Evolutionary conservation across 2,329 filamentous ascomycete species (phyloP), one percentile per base, ranked within the genome.

Genomic region (Myriosclerotinia scirpicola): DNA sequence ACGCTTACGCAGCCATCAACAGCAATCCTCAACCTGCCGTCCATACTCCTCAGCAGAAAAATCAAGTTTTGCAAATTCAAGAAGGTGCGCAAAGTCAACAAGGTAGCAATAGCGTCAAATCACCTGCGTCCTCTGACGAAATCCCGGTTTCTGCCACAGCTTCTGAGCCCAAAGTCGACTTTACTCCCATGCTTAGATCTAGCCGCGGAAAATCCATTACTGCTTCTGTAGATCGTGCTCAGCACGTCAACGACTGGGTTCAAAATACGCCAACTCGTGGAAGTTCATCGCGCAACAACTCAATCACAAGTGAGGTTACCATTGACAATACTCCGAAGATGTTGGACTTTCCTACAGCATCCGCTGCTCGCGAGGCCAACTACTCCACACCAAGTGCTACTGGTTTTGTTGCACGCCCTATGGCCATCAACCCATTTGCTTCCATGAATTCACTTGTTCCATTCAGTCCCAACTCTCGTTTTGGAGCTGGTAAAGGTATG

Each of bases 151-250:
- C 34, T 52, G 55, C 48, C 53, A 66, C 71, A 26, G 70, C 69
- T 46, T 71, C 71, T 36, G 56, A 64, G 34, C 46, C 68, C 20
- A 68, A 65, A 34, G 54, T 64, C 3, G 61, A 56, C 8, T 59
- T 65, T 12, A 72, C 71, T 44, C 71, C 69, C 22, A 55, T 60
- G 30, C 67, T 74, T 52, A 70, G 71, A 58, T 70, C 71, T 42
- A 64, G 67, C 40, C 69, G 67, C 59, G 71, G 72, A 6, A 68
- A 71, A 36, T 60, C 68, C 3, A 67, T 73, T 30, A 22, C 64
- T 20, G 44, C 64, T 34, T 65, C 38, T 26, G 69, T 68, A 22
- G 71, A 70, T 34, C 68, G 70, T 40, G 22, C 54, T 15, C 66
- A 55, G 38, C 72, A 72, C 40, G 48, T 68, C n/a, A 38, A 50